Percentiles rank a stretch among this genome's conserved stretches.
phyloP scores from a whole-genome alignment of 1,284 basidiomycete species.

The Vanrija humicola region DNA sequence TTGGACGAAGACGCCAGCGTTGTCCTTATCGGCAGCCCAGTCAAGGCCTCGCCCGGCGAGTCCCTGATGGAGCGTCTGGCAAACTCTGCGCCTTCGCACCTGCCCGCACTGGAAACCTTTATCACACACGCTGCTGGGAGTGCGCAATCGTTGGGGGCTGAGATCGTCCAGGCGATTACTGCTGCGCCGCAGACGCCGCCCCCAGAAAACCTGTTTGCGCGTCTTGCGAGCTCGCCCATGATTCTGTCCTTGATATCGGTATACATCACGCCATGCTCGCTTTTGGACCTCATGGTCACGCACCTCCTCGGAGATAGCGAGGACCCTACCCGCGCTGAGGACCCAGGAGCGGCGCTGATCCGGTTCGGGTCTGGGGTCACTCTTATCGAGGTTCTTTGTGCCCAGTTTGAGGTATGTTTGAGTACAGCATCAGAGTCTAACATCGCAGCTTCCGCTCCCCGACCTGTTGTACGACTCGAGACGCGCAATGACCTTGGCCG shows the following conservation, averaged over 20 bases:
- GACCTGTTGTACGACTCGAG: constrained; percentile 32
- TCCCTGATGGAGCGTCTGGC: constrained; percentile 28
- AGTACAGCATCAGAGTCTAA: neutral
- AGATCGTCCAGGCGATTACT: constrained; percentile 28
- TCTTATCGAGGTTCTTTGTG: constrained; percentile 37
- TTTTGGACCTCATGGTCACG: constrained; percentile 22
- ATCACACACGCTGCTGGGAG: constrained; percentile 28
- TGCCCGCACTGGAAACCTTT: constrained; percentile 29
- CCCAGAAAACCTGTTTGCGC: constrained; percentile 33
- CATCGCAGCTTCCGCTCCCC: constrained; percentile 25
- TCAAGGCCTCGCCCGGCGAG: constrained; percentile 22
- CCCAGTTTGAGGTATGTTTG: constrained; percentile 33
- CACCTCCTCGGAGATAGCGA: constrained; percentile 27
- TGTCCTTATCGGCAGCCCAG: constrained; percentile 16
- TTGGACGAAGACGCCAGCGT: constrained; percentile 20
- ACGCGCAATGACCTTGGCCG: constrained; percentile 31
- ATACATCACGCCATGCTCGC: constrained; percentile 17
- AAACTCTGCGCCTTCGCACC: constrained; percentile 20
- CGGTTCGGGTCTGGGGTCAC: constrained; percentile 47
- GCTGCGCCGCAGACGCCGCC: constrained; percentile 19
- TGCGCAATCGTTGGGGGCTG: constrained; percentile 20
- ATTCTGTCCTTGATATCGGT: constrained; percentile 23
- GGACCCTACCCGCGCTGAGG: constrained; percentile 31
- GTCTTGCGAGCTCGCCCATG: constrained; percentile 26
- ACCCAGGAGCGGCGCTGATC: constrained; percentile 44